phyloP scores from a whole-genome alignment of 768 basidiomycete species.

The Lactarius deliciosus region DNA sequence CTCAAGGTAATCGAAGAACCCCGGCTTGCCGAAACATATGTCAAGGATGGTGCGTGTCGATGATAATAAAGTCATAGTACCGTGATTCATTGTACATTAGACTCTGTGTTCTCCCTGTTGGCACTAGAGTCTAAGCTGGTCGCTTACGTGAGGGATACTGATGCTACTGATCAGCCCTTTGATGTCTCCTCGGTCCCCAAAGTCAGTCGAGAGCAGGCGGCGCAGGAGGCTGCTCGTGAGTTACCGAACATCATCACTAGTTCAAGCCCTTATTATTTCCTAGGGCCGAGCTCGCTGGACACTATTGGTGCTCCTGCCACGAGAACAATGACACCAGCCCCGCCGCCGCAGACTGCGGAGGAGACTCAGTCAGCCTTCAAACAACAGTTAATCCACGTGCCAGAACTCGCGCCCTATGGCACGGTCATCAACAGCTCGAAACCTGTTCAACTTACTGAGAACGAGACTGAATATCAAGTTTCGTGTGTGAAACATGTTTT shows the following conservation, averaged over 20 bases:
- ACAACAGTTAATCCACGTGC: conserved; percentile 80
- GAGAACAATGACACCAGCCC: conserved; percentile 55
- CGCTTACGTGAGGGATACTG: conserved; percentile 86
- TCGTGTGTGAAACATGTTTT: conserved; percentile 96
- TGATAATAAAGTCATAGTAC: neutral
- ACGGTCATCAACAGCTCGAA: conserved; percentile 78
- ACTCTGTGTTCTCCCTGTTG: conserved; percentile 90
- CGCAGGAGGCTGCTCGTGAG: conserved; percentile 85
- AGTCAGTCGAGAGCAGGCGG: conserved; percentile 89
- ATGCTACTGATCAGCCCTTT: conserved; percentile 70
- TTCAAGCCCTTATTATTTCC: neutral
- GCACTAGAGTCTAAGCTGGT: conserved; percentile 89
- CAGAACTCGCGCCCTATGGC: conserved; percentile 85
- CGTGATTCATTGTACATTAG: conserved; percentile 42
- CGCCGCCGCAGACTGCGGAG: conserved; percentile 77
- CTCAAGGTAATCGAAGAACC: conserved; percentile 80
- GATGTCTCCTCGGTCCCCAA: conserved; percentile 86
- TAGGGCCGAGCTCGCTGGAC: conserved; percentile 84
- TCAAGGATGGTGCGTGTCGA: conserved; percentile 77
- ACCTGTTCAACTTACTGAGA: conserved; percentile 85
- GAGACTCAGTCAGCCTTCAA: conserved; percentile 88
- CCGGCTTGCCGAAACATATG: conserved; percentile 77
- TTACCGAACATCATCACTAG: conserved; percentile 14
- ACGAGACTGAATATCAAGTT: conserved; percentile 97
- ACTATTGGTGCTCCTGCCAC: conserved; percentile 73